Percentiles rank a stretch among this genome's conserved stretches.
These are phyloP conservation scores for Wickerhamomyces alni DNA, from an alignment of 805 yeast species.

Conservation along the genomic window DNA sequence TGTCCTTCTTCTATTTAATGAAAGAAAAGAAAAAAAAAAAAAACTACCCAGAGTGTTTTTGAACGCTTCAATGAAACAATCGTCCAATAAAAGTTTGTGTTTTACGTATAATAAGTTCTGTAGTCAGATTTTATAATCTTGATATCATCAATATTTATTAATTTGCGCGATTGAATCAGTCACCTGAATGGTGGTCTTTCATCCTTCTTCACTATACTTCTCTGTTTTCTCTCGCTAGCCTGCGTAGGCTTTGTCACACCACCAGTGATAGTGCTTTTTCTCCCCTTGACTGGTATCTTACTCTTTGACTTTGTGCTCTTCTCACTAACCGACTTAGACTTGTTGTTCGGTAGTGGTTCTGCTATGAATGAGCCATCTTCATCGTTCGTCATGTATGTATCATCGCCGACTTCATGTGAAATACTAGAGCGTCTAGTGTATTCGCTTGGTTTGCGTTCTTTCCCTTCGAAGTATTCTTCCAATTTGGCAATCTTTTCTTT, in stretches of 20 bases:
- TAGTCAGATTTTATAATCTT: too few species aligned
- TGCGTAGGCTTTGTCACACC: constrained; percentile 16
- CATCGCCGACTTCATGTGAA: constrained; percentile 6
- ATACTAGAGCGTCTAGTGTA: not conserved
- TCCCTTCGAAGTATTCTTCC: constrained; percentile 14
- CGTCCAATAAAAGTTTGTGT: too few species aligned
- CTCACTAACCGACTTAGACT: too few species aligned
- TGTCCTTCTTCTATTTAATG: not conserved
- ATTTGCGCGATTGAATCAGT: too few species aligned
- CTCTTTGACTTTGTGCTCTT: constrained; percentile 2
- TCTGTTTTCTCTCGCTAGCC: constrained; percentile 18
- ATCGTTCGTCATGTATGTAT: constrained; percentile 27
- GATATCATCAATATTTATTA: too few species aligned
- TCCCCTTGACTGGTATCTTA: constrained; percentile 8
- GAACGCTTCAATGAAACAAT: too few species aligned
- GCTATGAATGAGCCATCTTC: constrained; percentile 25
- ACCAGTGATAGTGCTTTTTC: constrained; percentile 5
- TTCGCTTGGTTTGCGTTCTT: constrained; percentile 3
- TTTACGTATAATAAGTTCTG: too few species aligned
- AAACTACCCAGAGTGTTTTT: too few species aligned
- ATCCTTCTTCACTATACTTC: constrained; percentile 9
- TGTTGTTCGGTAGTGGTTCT: constrained; percentile 17
- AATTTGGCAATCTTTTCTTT: constrained; percentile 14
- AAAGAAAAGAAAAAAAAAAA: not conserved
- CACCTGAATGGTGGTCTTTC: constrained; percentile 22